Base-by-base conservation (phyloP, 2,329 filamentous ascomycete species). In the Davidsoniella virescens region DNA sequence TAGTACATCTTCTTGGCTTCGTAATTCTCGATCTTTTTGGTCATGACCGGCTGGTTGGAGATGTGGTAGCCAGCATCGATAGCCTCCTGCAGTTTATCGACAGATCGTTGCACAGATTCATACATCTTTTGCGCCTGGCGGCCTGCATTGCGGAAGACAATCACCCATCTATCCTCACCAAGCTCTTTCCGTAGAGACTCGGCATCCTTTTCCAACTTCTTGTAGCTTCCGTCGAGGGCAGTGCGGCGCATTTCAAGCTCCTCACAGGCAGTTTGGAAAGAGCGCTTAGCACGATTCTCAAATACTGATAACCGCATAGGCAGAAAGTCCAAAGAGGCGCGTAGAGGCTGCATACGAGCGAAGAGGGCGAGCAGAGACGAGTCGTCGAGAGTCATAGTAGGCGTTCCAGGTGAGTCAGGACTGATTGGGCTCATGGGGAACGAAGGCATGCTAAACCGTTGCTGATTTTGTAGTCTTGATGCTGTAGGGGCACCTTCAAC, bases 1-100 rank as follows among this genome's bases (percentile, higher is more conserved):
- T 96, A 98, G 62, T 96, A 90, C 53, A 79, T 79, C 64, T 90
- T 93, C 70, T 96, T 98, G 41, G 84, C 86, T 62, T 95, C 88
- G 63, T 94, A 98, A 58, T 76, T 93, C 63, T 94, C 87, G 40
- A 94, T 80, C 63, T 87, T 90, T 67, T 92, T 93, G 54, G 72
- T 70, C 66, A 92, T 74, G 1, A 71, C 70, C 5, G 80, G 69
- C 18, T 78, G 77, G 59, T 84, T 86, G 10, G 80, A 82, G 53
- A 87, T 65, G 56, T 92, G 82, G 59, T 82, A 72, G 6, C 80
- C 81, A 9, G 77, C 71, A 52, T 94, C 85, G 14, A 94, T 70
- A 3, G 79, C 80, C 60, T 94, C 87, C 55, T 76, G 80, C 36
- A 98, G 71, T 65, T 94, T 94, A 44, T 71, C 66, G 52, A 93